phyloP scores from a whole-genome alignment of 2,329 filamentous ascomycete species.

The Trichoderma oligosporum region DNA sequence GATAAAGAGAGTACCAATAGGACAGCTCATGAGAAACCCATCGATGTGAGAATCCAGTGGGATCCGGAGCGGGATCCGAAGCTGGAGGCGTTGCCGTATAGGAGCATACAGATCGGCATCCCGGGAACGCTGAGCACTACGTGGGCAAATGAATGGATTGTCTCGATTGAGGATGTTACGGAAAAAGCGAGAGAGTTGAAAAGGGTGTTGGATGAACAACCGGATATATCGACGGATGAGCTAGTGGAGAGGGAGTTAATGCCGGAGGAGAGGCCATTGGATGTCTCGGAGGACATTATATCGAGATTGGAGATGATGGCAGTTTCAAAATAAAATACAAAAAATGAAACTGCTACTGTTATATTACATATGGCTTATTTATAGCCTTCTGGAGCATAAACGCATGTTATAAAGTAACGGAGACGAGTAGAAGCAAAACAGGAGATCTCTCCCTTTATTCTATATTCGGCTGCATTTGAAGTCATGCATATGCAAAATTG shows the following conservation, averaged over 20 bases:
- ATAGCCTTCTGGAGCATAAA: too few species aligned
- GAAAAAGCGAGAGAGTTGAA: conserved; percentile 48
- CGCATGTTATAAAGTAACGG: too few species aligned
- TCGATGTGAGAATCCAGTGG: conserved; percentile 57
- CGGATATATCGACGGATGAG: conserved; percentile 33
- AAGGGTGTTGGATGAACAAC: conserved; percentile 40
- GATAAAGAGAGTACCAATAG: conserved; percentile 8
- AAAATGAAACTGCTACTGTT: too few species aligned
- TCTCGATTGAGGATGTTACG: conserved; percentile 57
- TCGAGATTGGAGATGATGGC: conserved; percentile 32
- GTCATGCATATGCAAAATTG: background rate
- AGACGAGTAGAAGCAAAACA: too few species aligned
- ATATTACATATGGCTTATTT: too few species aligned
- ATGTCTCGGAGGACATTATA: conserved; percentile 38
- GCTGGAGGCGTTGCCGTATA: conserved; percentile 44
- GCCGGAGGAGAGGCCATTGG: conserved; percentile 44
- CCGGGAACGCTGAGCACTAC: conserved; percentile 40
- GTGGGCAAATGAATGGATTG: conserved; percentile 51
- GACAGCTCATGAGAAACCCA: conserved; percentile 27
- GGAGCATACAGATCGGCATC: conserved; percentile 62
- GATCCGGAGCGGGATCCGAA: conserved; percentile 54
- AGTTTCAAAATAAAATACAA: too few species aligned
- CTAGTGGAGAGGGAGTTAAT: conserved; percentile 39
- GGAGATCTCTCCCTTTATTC: too few species aligned
- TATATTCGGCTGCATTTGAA: background rate